Evolutionary conservation across 2,329 filamentous ascomycete genomes (phyloP), one percentile per base, ranked within the genome.

Genomic region (Ceratocystis cubensis): DNA sequence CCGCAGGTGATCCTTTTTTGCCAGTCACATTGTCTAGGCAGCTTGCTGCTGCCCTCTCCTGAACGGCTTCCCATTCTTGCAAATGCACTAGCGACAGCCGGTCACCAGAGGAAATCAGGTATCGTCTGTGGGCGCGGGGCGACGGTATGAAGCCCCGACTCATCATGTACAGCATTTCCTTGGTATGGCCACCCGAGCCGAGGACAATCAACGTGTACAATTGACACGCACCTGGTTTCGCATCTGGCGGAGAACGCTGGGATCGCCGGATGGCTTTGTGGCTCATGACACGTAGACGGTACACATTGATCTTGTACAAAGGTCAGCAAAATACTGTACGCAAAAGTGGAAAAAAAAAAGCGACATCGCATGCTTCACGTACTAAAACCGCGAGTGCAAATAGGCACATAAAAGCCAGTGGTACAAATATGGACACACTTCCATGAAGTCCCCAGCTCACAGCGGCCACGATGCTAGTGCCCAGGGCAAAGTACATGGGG

Each of bases 121-220:
- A 68, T 5, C 64, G 67, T 7, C 67, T 65, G 7, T 74, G 75
- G 73, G 99, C 94, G 0, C 88, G 91, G 1, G 83, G 85, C 6
- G 66, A 80, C 48, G 76, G 76, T 67, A 78, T 79, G 72, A 82
- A 83, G 70, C 81, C 82, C 70, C 80, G 78, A 66, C 80, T 78
- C 71, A 99, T 84, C 78, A 96, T 88, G 72, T 88, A 85, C 69
- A 96, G 81, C 88, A 99, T 96, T 76, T 99, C 94, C 61, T 91
- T 87, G 0, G 94, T 96, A 76, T 99, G 94, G 0, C 94, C 94
- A 41, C 94, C 94, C 2, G 89, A 95, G 64, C 94, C 94, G 28
- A 97, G 87, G 30, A 97, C 86, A 25, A 66, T 46, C n/a, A 68
- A 33, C 0, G 65, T 66, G 59, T 70, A 70, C 5, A 65, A 33